These are phyloP conservation scores for Lepidium sativum DNA, from an alignment of 345 rosid genomes.

Conservation along the genomic window DNA sequence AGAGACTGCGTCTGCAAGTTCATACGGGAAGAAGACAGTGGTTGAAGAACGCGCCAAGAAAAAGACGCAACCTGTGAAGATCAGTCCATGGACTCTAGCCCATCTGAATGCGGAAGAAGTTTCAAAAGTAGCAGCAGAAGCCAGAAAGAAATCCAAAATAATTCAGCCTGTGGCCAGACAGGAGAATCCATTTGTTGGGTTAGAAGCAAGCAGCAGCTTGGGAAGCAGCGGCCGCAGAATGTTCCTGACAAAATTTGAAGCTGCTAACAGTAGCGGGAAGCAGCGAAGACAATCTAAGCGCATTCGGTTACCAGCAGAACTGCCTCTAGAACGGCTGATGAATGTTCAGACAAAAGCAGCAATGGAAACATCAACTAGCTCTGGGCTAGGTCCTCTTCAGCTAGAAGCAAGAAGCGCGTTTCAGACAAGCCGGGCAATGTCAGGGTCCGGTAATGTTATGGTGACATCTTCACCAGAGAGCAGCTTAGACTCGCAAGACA, in stretches of 20 bases:
- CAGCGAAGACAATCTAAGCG: constrained; percentile 58
- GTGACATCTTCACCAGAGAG: constrained; percentile 92
- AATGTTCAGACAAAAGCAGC: constrained; percentile 42
- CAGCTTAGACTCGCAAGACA: constrained; percentile 89
- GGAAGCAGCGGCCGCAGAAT: constrained; percentile 68
- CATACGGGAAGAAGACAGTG: constrained; percentile 65
- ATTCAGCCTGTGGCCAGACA: constrained; percentile 65
- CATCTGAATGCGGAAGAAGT: constrained; percentile 89
- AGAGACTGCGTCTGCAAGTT: constrained; percentile 85
- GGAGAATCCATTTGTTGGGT: constrained; percentile 43
- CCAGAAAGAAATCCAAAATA: constrained; percentile 82
- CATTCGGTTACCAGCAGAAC: constrained; percentile 64
- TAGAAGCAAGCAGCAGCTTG: constrained; percentile 58
- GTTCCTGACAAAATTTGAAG: constrained; percentile 61
- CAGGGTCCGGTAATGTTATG: constrained; percentile 52
- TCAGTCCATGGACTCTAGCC: constrained; percentile 95
- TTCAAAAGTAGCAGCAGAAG: constrained; percentile 92
- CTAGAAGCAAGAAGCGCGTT: constrained; percentile 89
- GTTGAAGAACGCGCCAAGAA: constrained; percentile 62
- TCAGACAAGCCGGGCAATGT: constrained; percentile 86
- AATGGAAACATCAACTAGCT: constrained; percentile 53
- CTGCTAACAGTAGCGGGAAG: constrained; percentile 21
- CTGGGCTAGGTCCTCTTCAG: constrained; percentile 86
- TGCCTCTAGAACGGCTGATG: constrained; percentile 52
- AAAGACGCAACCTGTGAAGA: constrained; percentile 66